Evolutionary conservation across 1,284 basidiomycete genomes (phyloP).

Genomic region (Microbotryomycetes sp.): DNA sequence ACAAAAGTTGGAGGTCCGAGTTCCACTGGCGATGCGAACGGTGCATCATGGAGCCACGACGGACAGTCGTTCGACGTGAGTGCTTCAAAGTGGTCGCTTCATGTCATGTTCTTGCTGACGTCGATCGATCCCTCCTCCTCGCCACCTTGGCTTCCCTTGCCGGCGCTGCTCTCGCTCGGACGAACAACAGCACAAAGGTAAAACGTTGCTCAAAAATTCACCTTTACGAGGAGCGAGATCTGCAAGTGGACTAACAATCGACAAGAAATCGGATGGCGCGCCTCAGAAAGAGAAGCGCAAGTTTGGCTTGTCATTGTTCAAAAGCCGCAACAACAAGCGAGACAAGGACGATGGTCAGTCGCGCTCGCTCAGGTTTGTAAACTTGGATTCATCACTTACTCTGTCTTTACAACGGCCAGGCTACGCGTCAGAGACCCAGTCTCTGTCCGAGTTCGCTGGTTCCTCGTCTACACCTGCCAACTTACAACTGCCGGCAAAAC

Average conservation of each 20-base stretch:
- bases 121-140: too few species aligned
- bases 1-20: neutral
- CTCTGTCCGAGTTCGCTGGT: neutral
- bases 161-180: too few species aligned
- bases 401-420: too few species aligned
- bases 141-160: too few species aligned
- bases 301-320: neutral
- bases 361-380: too few species aligned
- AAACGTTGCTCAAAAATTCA: neutral
- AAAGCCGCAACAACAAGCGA: neutral
- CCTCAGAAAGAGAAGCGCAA: neutral
- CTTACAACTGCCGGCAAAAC: conserved; percentile 26
- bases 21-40: too few species aligned
- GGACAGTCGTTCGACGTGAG: neutral
- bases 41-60: too few species aligned
- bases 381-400: too few species aligned
- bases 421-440: conserved; percentile 7
- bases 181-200: neutral
- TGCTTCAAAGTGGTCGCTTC: neutral
- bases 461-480: neutral
- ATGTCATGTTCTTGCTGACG: too few species aligned
- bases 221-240: neutral
- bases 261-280: neutral
- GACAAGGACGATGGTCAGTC: neutral
- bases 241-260: neutral